Evolutionary conservation across 2,329 filamentous ascomycete species (phyloP).

Genomic region (Exophiala sp.): DNA sequence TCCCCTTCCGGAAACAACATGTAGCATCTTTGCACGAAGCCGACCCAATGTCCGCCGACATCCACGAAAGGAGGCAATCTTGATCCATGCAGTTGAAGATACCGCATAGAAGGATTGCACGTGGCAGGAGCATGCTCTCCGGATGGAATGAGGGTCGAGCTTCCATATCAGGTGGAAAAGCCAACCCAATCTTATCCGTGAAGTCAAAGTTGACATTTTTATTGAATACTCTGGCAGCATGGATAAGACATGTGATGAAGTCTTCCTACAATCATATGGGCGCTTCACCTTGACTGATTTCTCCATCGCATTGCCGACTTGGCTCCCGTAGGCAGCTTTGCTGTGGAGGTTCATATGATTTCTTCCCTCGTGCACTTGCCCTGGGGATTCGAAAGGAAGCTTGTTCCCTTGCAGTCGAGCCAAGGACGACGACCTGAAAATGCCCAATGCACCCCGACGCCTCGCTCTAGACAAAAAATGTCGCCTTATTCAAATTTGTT

Average conservation of each 20-base stretch:
- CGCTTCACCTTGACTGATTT: background rate
- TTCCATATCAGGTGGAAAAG: conserved; percentile 15
- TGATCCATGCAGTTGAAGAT: conserved; percentile 9
- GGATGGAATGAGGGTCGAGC: conserved; percentile 28
- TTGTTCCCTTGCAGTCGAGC: too few relatives aligned
- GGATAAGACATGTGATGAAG: background rate
- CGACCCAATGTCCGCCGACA: conserved; percentile 15
- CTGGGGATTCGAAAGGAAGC: too few relatives aligned
- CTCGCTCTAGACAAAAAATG: conserved; percentile 1
- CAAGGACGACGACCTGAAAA: too few relatives aligned
- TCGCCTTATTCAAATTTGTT: background rate
- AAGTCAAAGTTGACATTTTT: background rate
- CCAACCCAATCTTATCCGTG: conserved; percentile 28
- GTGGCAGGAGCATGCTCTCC: conserved; percentile 19
- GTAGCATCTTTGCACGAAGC: background rate
- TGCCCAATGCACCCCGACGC: conserved; percentile 1
- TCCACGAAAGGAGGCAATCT: background rate
- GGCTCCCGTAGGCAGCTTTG: too few relatives aligned
- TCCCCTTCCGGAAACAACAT: background rate
- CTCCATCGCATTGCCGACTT: background rate
- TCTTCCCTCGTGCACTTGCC: background rate
- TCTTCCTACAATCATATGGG: background rate
- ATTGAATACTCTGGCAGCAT: background rate
- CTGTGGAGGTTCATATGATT: background rate
- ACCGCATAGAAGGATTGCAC: conserved; percentile 10